These are phyloP conservation scores for Hamamelis virginiana DNA, from an alignment of 164 flowering plant genomes.

Conservation along the genomic window DNA sequence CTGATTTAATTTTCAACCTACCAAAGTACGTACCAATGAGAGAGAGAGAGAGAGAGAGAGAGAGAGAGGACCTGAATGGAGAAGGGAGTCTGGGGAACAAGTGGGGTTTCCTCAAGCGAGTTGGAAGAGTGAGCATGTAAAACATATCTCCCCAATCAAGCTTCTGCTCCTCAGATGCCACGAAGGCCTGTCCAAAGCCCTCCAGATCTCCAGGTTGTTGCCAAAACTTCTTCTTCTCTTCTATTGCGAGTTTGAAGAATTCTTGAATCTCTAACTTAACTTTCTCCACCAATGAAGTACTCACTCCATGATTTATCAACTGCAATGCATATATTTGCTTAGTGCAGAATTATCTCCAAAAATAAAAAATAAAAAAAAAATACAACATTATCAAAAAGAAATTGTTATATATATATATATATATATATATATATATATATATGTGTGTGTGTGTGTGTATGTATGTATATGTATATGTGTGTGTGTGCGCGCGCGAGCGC, in stretches of 20 bases:
- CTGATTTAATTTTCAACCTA: too few relatives aligned
- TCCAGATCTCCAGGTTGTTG: constrained; percentile 28
- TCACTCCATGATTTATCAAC: constrained; percentile 45
- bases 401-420: too few relatives aligned
- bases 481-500: too few relatives aligned
- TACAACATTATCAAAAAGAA: too few relatives aligned
- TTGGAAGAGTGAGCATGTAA: constrained; percentile 28
- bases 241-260: constrained; percentile 34
- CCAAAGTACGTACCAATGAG: too few relatives aligned
- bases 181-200: constrained; percentile 46
- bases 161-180: constrained; percentile 40
- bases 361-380: too few relatives aligned
- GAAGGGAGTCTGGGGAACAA: constrained; percentile 29
- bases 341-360: too few relatives aligned
- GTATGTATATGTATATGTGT: too few relatives aligned
- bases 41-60: background rate
- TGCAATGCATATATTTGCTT: constrained; percentile 5
- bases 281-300: constrained; percentile 23
- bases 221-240: constrained; percentile 40
- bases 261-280: constrained; percentile 25
- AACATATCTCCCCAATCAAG: constrained; percentile 45
- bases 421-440: background rate
- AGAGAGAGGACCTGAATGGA: constrained; percentile 25
- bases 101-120: constrained; percentile 24
- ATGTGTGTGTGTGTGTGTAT: background rate